Evolutionary conservation across 1,284 basidiomycete species (phyloP), one percentile per base, ranked within the genome.

Genomic region (Ceratobasidium sp.): DNA sequence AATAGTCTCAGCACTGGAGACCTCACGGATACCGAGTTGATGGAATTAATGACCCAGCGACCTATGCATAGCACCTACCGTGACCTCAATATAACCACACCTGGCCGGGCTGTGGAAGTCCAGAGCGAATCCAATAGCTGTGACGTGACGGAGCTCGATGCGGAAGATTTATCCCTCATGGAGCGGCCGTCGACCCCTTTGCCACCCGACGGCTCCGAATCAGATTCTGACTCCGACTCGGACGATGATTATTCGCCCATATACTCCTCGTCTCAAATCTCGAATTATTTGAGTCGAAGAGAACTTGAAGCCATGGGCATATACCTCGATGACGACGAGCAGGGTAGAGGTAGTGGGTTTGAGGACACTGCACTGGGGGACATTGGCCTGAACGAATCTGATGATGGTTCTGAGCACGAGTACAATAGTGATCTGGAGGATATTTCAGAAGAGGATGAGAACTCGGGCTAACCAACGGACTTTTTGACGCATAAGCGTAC

Each of bases 261-360:
- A 15, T 56, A 57, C 17, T 48, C 36, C 11, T 5, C 31, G 15
- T 4, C 17, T 9, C 14, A n/a, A 8, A 45, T 57, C 9, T 44
- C 36, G 11, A 17, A 48, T 19, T 22, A 57, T n/a, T 22, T 69
- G 3, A 57, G 27, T 11, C 66, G 53, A 2, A 22, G 66, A 9
- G 66, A 69, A 24, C 41, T 69, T 51, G 66, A 69, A 27, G 22
- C n/a, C 11, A 54, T 57, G 66, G 66, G 66, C 36, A 47, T 69
- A 44, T 69, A 69, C 36, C 53, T 24, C 4, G 66, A 57, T 45
- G 66, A 47, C 11, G 31, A 67, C 19, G 29, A 44, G 50, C 24
- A 24, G 19, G 24, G 15, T 41, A 4, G 4, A 41, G 36, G 6
- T 41, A 4, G 11, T 11, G 36, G 11, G 11, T 41, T 41, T 41